Percentiles rank a stretch among this genome's conserved stretches.
These are phyloP conservation scores for Eucalyptus sideroxylon DNA, from an alignment of 345 rosid genomes.

Conservation along the genomic window DNA sequence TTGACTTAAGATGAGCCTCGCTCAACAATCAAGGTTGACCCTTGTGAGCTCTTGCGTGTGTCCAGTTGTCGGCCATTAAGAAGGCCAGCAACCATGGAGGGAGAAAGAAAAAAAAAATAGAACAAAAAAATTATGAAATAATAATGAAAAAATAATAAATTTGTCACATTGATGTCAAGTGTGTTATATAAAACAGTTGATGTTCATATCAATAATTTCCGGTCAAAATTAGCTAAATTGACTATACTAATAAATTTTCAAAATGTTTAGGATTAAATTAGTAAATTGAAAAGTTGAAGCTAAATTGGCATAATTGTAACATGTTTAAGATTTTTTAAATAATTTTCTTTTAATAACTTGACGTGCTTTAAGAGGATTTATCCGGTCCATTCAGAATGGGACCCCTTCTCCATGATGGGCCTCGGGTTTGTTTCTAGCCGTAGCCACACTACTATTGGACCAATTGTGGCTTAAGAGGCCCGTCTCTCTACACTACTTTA, in stretches of 20 bases:
- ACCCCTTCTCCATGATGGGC: background rate
- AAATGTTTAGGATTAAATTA: too few relatives aligned
- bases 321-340: too few relatives aligned
- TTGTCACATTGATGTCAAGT: fast-evolving
- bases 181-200: fast-evolving
- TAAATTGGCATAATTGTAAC: too few relatives aligned
- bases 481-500: background rate
- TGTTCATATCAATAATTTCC: fast-evolving
- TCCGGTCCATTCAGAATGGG: background rate
- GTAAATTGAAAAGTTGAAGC: too few relatives aligned
- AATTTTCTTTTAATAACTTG: background rate
- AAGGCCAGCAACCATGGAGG: fast-evolving
- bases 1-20: background rate
- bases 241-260: too few relatives aligned
- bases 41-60: background rate
- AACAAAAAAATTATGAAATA: too few relatives aligned
- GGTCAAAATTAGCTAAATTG: fast-evolving
- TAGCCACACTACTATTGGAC: background rate
- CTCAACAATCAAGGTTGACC: fast-evolving
- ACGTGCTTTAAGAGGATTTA: background rate
- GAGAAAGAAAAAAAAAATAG: too few relatives aligned
- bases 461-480: background rate
- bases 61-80: background rate
- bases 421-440: background rate
- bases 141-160: too few relatives aligned